Base-by-base conservation (phyloP, 148 eudicot genomes). In the Simmondsia chinensis region DNA sequence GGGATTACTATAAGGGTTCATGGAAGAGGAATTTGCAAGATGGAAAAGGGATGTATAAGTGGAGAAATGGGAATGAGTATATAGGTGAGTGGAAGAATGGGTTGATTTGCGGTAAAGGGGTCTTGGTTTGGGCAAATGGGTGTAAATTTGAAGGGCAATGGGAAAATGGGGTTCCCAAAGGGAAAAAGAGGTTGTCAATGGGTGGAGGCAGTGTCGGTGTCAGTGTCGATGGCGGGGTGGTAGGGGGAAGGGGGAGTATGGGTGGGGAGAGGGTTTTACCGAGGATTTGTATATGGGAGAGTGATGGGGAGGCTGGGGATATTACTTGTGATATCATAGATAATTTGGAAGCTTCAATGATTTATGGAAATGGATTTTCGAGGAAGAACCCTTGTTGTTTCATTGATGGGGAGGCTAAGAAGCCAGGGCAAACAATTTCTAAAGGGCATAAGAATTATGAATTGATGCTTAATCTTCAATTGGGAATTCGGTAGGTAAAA, bases 361-460 rank as follows among this genome's bases (percentile, higher is more conserved):
- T 78, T 38, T 75, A 79, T 32, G 73, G 72, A 4, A 77, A 75
- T 64, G 72, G 71, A 9, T 39, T 51, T 59, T 60, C 63, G 20
- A 54, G 68, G 45, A 64, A 65, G 37, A 80, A 56, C 9, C 80
- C 88, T 13, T 72, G 74, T 60, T 62, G 70, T 62, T 69, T 79
- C 45, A 75, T 65, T 13, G 73, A 73, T n/a, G n/a, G n/a, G 10
- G 96, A 87, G 32, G 75, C 60, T 32, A 87, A 82, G 74, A 87
- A 79, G 41, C 94, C 96, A 0, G 96, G 96, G 11, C 63, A 49
- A 21, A 76, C 72, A 21, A 82, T 87, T 34, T 82, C 85, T 0
- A 82, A 74, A 60, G 96, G 96, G 17, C 96, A 82, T 55, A 87
- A 76, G 77, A 71, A 83, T 47, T 83, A 83, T 37, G 87, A 79